Percentiles rank a stretch among this genome's conserved stretches.
These are phyloP conservation scores for Solanum paucissectum DNA, from an alignment of 257 asterid genomes.

Conservation along the genomic window DNA sequence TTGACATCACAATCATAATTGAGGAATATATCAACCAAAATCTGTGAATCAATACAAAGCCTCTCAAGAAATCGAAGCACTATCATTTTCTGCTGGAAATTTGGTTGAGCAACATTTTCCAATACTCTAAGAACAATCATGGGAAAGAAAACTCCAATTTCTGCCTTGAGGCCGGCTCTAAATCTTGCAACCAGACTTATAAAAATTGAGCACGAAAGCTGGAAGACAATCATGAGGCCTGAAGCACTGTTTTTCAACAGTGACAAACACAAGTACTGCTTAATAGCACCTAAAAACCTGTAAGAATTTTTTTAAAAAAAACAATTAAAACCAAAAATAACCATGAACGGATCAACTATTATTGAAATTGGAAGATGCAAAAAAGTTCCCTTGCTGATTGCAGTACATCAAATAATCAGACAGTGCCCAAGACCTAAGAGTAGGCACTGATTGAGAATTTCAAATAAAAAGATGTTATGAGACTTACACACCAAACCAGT, in stretches of 20 bases:
- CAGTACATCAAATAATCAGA: neutral
- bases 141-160: constrained; percentile 96
- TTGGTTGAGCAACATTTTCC: constrained; percentile 93
- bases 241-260: constrained; percentile 96
- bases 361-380: neutral
- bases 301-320: neutral
- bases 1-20: constrained; percentile 98
- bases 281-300: constrained; percentile 97
- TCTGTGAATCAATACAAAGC: constrained; percentile 88
- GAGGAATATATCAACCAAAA: constrained; percentile 92
- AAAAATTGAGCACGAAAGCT: constrained; percentile 98
- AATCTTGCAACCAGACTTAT: constrained; percentile 88
- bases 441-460: neutral
- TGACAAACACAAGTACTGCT: constrained; percentile 93
- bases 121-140: constrained; percentile 93
- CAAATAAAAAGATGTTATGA: neutral
- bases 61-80: constrained; percentile 93
- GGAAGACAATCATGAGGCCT: constrained; percentile 86
- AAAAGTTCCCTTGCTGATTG: neutral
- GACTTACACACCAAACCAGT: neutral
- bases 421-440: neutral
- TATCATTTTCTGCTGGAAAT: constrained; percentile 96
- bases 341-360: neutral
- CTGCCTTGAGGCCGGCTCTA: constrained; percentile 97
- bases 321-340: neutral